Base-by-base conservation (phyloP, 371 early-diverging fungal genomes). In the Capillidium heterosporum region DNA sequence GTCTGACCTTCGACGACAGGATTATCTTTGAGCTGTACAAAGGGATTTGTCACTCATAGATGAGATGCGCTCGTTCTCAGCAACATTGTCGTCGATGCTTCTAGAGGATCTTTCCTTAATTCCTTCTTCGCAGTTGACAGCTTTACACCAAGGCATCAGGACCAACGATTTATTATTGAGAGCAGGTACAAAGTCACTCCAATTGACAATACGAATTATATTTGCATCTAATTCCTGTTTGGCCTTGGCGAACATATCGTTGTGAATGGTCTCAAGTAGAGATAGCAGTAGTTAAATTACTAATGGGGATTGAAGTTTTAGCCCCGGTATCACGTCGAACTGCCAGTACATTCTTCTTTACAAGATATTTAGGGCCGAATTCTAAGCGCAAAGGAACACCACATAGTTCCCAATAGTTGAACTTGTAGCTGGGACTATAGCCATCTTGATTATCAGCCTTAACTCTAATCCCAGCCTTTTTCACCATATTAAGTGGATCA, bases 31-130 rank as follows among this genome's bases (percentile, higher is more conserved):
- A 92, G 91, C 77, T 95, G 91, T 48, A 75, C 99, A 99, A 49
- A 99, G 82, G 4, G 97, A 88, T 72, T 99, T 99, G 62, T 98
- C 99, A 55, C 99, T 99, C 92, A 93, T 93, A 24, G 91, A 86
- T 52, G 95, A 91, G 57, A 95, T 98, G 68, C 85, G 83, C 48
- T 92, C 95, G 63, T 97, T 95, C 60, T 80, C 81, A 32, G 84
- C 80, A 70, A 87, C 87, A 56, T 78, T 84, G 26, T 73, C 75
- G 32, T 68, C 69, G 44, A 75, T 75, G 42, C 71, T 74, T 55
- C 29, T 24, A 13, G 93, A 79, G 66, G 89, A 91, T 52, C 80
- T 71, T 19, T 91, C 89, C 81, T 97, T 97, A 68, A 99, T 97
- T 49, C 79, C 77, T 46, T 97, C 95, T 73, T 99, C 99, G 68